Percentiles rank a stretch among this genome's conserved stretches.
These are phyloP conservation scores for Amniculicola lignicola DNA, from an alignment of 495 filamentous ascomycete genomes.

Conservation along the genomic window DNA sequence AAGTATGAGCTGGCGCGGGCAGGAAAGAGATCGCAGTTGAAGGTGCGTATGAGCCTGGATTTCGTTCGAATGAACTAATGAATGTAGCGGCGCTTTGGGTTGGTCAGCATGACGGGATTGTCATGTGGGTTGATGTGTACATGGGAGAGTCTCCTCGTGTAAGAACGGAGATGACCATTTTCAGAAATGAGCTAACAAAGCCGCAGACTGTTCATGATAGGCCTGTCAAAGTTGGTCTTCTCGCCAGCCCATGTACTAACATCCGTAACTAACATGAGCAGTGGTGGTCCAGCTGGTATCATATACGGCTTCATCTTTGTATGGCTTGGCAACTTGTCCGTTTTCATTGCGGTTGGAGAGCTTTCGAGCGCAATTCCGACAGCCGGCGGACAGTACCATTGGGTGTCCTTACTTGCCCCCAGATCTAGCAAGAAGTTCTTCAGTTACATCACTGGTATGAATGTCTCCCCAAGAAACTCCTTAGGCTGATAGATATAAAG, in stretches of 20 bases:
- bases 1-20: slow-evolving; percentile 21
- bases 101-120: slow-evolving; percentile 28
- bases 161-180: neutral
- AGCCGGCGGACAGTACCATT: slow-evolving; percentile 40
- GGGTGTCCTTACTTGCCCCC: slow-evolving; percentile 31
- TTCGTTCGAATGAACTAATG: no score
- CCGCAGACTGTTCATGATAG: slow-evolving; percentile 14
- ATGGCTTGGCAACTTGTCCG: slow-evolving; percentile 22
- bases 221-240: slow-evolving; percentile 18
- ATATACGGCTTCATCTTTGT: slow-evolving; percentile 27
- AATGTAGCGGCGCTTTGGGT: slow-evolving; percentile 18
- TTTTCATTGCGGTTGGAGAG: slow-evolving; percentile 23
- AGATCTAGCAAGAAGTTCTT: slow-evolving; percentile 21
- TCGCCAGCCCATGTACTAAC: neutral
- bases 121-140: slow-evolving; percentile 29
- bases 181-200: neutral
- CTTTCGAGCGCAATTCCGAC: slow-evolving; percentile 17
- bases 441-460: slow-evolving; percentile 26
- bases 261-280: neutral
- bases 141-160: slow-evolving; percentile 28
- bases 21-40: slow-evolving; percentile 21
- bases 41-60: slow-evolving; percentile 10
- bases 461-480: neutral
- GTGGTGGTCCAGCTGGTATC: slow-evolving; percentile 25
- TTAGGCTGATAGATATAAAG: slow-evolving; percentile 29